These are phyloP conservation scores for Phytopythium oedochilum DNA, from an alignment of 352 stramenopile genomes.

Conservation along the genomic window DNA sequence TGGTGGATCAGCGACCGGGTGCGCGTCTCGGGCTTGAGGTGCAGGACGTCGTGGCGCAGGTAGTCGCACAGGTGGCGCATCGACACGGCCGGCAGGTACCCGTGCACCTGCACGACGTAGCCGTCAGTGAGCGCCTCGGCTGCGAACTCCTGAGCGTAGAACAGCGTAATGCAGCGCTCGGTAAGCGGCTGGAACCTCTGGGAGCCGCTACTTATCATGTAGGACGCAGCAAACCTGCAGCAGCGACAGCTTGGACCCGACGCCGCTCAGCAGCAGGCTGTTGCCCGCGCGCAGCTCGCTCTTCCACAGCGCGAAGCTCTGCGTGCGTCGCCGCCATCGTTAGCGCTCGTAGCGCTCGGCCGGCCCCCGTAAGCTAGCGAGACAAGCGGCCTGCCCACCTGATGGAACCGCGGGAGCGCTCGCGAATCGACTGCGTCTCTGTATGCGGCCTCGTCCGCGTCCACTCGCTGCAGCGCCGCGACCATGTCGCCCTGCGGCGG, in stretches of 20 bases:
- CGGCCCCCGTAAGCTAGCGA: too few species aligned
- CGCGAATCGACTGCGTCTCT: background rate
- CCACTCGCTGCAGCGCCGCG: constrained; percentile 14
- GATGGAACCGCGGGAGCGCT: constrained; percentile 5
- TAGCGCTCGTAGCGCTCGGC: too few species aligned
- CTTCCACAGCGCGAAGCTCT: constrained; percentile 33
- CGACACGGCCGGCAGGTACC: constrained; percentile 49
- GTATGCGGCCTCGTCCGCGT: constrained; percentile 10
- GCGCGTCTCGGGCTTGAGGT: background rate
- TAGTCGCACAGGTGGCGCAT: constrained; percentile 32
- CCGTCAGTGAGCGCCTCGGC: constrained; percentile 18
- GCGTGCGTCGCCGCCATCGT: too few species aligned
- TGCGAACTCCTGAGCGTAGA: constrained; percentile 33
- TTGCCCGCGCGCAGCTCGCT: constrained; percentile 37
- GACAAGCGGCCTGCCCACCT: background rate
- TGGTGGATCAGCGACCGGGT: constrained; percentile 1
- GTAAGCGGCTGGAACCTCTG: too few species aligned
- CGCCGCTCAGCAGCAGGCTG: constrained; percentile 48
- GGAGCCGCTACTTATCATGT: too few species aligned
- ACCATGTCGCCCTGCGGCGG: constrained; percentile 14
- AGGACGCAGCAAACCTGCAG: constrained; percentile 46
- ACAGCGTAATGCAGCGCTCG: constrained; percentile 2
- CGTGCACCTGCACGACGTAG: constrained; percentile 46
- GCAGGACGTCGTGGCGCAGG: constrained; percentile 30
- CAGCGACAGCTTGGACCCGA: constrained; percentile 49